Percentiles rank a stretch among this genome's conserved stretches.
These are phyloP conservation scores for Populus alba DNA, from an alignment of 345 rosid genomes.

Conservation along the genomic window DNA sequence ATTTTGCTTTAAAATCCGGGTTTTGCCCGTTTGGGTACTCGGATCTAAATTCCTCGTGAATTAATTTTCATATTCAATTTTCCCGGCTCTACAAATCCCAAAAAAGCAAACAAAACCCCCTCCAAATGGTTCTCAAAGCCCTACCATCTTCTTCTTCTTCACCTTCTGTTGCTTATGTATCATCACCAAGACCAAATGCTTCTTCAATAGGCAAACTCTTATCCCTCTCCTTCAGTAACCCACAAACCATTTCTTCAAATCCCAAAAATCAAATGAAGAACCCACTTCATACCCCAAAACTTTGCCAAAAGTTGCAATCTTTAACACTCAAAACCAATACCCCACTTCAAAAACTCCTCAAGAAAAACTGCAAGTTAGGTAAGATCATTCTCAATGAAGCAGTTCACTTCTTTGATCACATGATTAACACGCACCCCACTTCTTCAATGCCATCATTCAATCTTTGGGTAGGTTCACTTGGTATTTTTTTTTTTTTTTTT, in stretches of 20 bases:
- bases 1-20: background rate
- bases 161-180: background rate
- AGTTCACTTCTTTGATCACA: constrained; percentile 23
- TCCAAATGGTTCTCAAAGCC: constrained; percentile 7
- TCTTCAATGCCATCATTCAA: constrained; percentile 17
- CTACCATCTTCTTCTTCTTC: background rate
- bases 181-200: background rate
- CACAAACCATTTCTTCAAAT: background rate
- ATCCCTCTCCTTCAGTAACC: background rate
- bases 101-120: background rate
- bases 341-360: constrained; percentile 10
- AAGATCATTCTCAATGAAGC: constrained; percentile 25
- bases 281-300: background rate
- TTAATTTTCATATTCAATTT: background rate
- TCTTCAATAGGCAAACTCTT: constrained; percentile 18
- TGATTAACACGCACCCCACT: constrained; percentile 17
- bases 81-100: background rate
- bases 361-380: constrained; percentile 19
- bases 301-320: background rate
- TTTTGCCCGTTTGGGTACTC: background rate
- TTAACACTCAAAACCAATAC: background rate
- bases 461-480: constrained; percentile 16
- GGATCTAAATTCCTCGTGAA: background rate
- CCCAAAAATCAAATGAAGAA: background rate
- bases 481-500: constrained; percentile 23